These are phyloP conservation scores for Macrolepiota dolichaula DNA, from an alignment of 768 basidiomycete species.

Conservation along the genomic window DNA sequence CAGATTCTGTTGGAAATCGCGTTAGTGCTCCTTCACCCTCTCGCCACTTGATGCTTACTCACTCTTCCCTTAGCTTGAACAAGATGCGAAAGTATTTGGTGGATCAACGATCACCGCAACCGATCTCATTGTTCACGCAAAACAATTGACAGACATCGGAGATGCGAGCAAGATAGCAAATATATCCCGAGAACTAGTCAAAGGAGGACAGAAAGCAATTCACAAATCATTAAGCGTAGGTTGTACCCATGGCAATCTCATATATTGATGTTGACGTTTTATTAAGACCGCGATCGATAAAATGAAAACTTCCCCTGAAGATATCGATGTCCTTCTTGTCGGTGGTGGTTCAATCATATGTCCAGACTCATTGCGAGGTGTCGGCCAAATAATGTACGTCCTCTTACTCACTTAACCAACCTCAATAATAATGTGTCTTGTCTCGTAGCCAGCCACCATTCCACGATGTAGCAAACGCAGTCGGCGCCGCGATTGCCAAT, in stretches of 20 bases:
- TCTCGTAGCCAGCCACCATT: slow-evolving; percentile 25
- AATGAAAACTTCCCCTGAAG: slow-evolving; percentile 63
- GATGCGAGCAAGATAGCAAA: slow-evolving; percentile 14
- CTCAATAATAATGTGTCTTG: neutral
- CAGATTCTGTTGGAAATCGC: slow-evolving; percentile 61
- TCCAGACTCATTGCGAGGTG: slow-evolving; percentile 47
- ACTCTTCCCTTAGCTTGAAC: slow-evolving; percentile 23
- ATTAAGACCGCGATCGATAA: slow-evolving; percentile 46
- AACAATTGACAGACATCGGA: slow-evolving; percentile 17
- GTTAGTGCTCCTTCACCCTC: slow-evolving; percentile 7
- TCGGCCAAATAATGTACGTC: slow-evolving; percentile 34
- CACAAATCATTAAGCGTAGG: slow-evolving; percentile 24
- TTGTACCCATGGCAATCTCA: neutral
- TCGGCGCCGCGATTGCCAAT: slow-evolving; percentile 48
- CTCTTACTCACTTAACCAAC: neutral
- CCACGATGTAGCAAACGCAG: slow-evolving; percentile 57
- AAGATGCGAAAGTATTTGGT: slow-evolving; percentile 52
- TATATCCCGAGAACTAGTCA: slow-evolving; percentile 14
- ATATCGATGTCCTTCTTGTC: slow-evolving; percentile 57
- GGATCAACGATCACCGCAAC: slow-evolving; percentile 58
- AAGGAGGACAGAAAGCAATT: slow-evolving; percentile 15
- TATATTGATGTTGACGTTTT: slow-evolving; percentile 22
- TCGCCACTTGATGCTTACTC: slow-evolving; percentile 25
- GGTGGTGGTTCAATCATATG: slow-evolving; percentile 64
- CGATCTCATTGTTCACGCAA: slow-evolving; percentile 44